A percentile compares a stretch with the other conserved stretches of the same genome.
These are phyloP conservation scores for Sugiyamaella americana DNA, from an alignment of 805 yeast genomes.

Conservation along the genomic window DNA sequence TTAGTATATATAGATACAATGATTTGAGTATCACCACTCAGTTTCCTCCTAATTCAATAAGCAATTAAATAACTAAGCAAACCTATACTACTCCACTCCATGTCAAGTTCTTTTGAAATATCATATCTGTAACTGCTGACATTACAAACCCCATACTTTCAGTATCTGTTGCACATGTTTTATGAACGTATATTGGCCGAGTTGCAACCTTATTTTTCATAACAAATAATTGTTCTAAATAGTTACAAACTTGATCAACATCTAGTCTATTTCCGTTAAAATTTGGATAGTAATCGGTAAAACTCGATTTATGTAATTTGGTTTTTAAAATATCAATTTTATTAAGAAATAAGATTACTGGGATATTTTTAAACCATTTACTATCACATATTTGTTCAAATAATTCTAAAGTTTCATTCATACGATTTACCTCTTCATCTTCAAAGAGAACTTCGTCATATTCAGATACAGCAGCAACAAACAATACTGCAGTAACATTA, in stretches of 20 bases:
- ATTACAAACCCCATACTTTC: conserved; percentile 83
- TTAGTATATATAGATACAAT: too few species aligned
- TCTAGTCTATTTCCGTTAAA: conserved; percentile 61
- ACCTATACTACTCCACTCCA: conserved; percentile 69
- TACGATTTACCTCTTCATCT: conserved; percentile 80
- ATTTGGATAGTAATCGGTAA: conserved; percentile 70
- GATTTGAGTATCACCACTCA: too few species aligned
- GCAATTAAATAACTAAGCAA: too few species aligned
- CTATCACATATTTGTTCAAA: conserved; percentile 83
- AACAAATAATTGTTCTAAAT: conserved; percentile 63
- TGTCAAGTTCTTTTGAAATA: conserved; percentile 74
- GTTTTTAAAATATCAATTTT: conserved; percentile 76
- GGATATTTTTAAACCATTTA: conserved; percentile 76
- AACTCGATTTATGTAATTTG: conserved; percentile 61
- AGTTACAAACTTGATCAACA: conserved; percentile 60
- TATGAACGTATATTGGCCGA: conserved; percentile 80
- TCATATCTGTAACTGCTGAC: conserved; percentile 87
- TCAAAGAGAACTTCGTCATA: conserved; percentile 90
- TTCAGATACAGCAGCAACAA: conserved; percentile 85
- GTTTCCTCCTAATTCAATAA: too few species aligned
- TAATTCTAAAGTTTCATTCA: conserved; percentile 81
- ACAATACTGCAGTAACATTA: conserved; percentile 78
- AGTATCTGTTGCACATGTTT: conserved; percentile 95
- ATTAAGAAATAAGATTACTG: conserved; percentile 83
- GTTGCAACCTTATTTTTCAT: conserved; percentile 54